These are phyloP conservation scores for Euphorbia corollata DNA, from an alignment of 441 rosid genomes.

Conservation along the genomic window DNA sequence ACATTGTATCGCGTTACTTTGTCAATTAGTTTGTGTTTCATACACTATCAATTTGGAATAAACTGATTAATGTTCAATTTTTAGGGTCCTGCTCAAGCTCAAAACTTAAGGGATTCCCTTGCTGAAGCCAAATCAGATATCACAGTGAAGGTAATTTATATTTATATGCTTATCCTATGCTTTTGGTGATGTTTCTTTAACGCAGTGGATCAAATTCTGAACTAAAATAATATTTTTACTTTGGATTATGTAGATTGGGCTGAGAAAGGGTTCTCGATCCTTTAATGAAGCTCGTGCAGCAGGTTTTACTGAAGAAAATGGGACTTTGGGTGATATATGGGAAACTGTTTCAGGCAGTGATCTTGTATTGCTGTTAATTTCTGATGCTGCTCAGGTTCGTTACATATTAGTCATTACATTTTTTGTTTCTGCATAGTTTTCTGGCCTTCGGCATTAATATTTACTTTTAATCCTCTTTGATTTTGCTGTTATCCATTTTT, in stretches of 20 bases:
- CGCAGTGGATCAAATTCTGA: not conserved
- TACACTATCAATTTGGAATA: not conserved
- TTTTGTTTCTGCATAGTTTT: not conserved
- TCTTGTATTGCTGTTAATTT: slow-evolving; percentile 78
- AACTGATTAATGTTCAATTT: not conserved
- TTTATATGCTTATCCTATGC: not conserved
- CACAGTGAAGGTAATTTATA: slow-evolving; percentile 50
- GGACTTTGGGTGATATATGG: slow-evolving; percentile 81
- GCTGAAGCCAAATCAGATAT: slow-evolving; percentile 74
- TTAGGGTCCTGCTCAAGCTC: slow-evolving; percentile 93
- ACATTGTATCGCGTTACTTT: not conserved
- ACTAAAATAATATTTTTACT: not conserved
- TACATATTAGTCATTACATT: not conserved
- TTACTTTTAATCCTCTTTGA: not conserved
- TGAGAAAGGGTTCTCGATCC: slow-evolving; percentile 82
- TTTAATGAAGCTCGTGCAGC: slow-evolving; percentile 84
- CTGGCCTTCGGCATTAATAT: not conserved
- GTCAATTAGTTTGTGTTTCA: not conserved
- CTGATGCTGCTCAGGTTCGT: slow-evolving; percentile 83
- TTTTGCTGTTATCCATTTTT: not conserved
- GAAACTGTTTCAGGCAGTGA: slow-evolving; percentile 87
- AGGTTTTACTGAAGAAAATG: slow-evolving; percentile 77
- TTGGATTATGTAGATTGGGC: slow-evolving; percentile 30
- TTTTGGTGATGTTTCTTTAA: not conserved
- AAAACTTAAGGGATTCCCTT: slow-evolving; percentile 84